A percentile compares a stretch with the other conserved stretches of the same genome.
These are phyloP conservation scores for Liriodendron chinense DNA, from an alignment of 164 flowering plant genomes.

Conservation along the genomic window DNA sequence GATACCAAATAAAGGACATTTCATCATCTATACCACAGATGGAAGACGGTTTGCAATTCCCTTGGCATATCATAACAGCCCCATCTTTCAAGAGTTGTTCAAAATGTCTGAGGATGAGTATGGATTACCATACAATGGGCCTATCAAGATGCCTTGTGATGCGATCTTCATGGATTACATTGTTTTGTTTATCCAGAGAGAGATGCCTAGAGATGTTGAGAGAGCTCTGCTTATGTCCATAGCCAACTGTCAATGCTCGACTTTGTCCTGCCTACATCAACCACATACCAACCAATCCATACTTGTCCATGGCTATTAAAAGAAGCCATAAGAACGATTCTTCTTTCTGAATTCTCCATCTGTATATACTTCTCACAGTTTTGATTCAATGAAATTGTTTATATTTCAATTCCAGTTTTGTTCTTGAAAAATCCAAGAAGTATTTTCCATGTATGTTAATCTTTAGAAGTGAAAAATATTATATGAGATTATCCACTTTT, in stretches of 20 bases:
- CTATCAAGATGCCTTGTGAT: constrained; percentile 34
- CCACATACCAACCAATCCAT: neutral
- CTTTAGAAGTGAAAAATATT: too few relatives aligned
- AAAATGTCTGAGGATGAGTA: constrained; percentile 44
- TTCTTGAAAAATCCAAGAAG: too few relatives aligned
- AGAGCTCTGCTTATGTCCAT: constrained; percentile 12
- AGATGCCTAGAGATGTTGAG: constrained; percentile 16
- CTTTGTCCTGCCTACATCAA: neutral
- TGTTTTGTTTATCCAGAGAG: constrained; percentile 22
- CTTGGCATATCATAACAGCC: constrained; percentile 28
- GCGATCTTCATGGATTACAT: constrained; percentile 29
- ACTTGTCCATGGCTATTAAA: constrained; percentile 1
- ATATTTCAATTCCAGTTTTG: too few relatives aligned
- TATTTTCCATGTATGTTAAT: too few relatives aligned
- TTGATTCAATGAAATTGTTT: too few relatives aligned
- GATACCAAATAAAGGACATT: constrained; percentile 17
- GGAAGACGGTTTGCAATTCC: constrained; percentile 36
- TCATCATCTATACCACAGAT: constrained; percentile 36
- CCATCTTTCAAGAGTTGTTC: constrained; percentile 34
- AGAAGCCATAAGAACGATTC: neutral
- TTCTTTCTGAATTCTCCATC: neutral
- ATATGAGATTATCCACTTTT: too few relatives aligned
- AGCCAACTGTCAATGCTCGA: neutral
- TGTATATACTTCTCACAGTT: neutral
- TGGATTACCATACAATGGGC: constrained; percentile 28